Conservation (phyloP, 495 filamentous ascomycete species). For the Entonaema liquescens region DNA sequence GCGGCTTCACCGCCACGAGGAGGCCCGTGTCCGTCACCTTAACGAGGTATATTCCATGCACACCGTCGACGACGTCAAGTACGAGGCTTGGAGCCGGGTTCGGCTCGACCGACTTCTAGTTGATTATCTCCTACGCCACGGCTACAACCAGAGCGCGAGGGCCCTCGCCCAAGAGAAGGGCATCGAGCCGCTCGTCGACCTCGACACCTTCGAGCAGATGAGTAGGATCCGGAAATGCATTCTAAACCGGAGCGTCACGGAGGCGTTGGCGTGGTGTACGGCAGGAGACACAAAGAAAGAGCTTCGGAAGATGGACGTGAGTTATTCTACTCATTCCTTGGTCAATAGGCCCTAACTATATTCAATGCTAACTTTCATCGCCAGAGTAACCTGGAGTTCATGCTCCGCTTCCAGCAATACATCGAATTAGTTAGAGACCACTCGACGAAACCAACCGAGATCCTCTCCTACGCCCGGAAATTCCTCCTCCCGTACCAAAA, state of each 20-base stretch:
- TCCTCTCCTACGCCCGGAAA: constrained; percentile 82
- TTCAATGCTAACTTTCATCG: not conserved
- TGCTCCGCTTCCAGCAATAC: constrained; percentile 94
- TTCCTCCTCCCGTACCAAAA: constrained; percentile 74
- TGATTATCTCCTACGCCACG: constrained; percentile 86
- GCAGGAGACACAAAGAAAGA: constrained; percentile 82
- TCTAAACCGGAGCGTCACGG: constrained; percentile 71
- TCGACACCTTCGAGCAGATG: constrained; percentile 87
- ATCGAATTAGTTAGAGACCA: constrained; percentile 83
- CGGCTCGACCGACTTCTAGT: constrained; percentile 86
- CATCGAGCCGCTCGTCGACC: constrained; percentile 79
- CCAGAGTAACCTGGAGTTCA: constrained; percentile 89
- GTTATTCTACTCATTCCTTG: constrained; percentile 33
- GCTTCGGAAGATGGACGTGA: constrained; percentile 81
- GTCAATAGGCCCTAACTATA: not conserved
- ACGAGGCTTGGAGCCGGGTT: constrained; percentile 86
- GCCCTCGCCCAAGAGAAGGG: constrained; percentile 74
- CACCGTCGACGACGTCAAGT: constrained; percentile 88
- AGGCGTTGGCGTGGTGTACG: constrained; percentile 86
- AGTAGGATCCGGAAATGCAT: constrained; percentile 77
- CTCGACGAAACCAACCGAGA: constrained; percentile 71
- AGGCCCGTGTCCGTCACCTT: constrained; percentile 80
- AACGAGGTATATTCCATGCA: constrained; percentile 80
- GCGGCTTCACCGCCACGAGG: constrained; percentile 73
- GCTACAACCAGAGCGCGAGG: constrained; percentile 80